Percentiles rank a stretch among this genome's conserved stretches.
Evolutionary conservation across 1,284 basidiomycete genomes (phyloP).

Genomic region (Neotropicomus parvogracilis): DNA sequence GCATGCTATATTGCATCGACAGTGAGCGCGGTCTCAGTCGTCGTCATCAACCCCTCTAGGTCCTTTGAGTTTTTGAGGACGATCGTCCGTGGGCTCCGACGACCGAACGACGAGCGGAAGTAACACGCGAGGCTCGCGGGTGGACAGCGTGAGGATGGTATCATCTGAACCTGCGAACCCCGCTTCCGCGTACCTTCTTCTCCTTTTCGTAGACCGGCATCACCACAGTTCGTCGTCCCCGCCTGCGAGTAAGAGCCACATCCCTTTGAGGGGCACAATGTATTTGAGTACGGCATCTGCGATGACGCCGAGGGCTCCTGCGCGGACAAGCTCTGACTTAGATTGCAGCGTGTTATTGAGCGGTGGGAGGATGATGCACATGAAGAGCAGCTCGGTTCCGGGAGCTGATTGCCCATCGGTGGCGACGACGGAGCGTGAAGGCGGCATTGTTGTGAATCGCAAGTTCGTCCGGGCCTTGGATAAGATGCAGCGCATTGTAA

Average conservation of each 20-base stretch:
- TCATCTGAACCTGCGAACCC: constrained; percentile 11
- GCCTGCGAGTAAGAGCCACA: no score
- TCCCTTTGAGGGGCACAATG: no score
- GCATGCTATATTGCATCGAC: constrained; percentile 16
- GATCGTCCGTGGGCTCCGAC: constrained; percentile 1
- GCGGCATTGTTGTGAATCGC: constrained; percentile 82
- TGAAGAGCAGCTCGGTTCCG: no score
- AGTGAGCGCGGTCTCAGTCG: background rate
- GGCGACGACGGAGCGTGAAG: no score
- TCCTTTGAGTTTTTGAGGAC: background rate
- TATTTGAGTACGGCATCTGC: no score
- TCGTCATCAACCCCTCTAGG: background rate
- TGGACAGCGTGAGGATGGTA: constrained; percentile 24
- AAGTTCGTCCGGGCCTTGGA: constrained; percentile 89
- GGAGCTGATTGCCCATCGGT: no score
- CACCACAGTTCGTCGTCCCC: no score
- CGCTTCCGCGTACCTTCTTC: background rate
- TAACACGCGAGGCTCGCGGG: constrained; percentile 26
- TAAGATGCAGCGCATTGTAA: constrained; percentile 81
- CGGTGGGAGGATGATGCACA: no score
- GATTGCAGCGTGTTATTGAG: no score
- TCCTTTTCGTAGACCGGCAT: constrained; percentile 7
- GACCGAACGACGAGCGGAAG: constrained; percentile 20
- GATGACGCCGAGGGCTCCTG: no score
- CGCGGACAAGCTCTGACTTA: no score